phyloP scores from a whole-genome alignment of 2,329 filamentous ascomycete genomes.

The Capronia coronata region DNA sequence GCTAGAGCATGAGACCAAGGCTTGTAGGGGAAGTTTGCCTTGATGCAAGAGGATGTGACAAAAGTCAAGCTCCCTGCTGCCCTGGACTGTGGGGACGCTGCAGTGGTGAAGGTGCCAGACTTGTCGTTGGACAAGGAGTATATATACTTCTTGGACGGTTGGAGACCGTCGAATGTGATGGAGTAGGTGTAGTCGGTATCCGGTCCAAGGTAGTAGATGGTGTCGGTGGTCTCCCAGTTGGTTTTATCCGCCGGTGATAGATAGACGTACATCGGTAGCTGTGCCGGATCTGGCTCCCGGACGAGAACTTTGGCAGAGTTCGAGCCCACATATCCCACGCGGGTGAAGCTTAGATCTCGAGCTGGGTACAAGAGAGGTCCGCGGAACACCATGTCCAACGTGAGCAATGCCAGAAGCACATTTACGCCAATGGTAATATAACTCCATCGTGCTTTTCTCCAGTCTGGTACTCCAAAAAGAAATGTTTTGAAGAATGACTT shows the following conservation, averaged over 20 bases:
- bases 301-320: constrained; percentile 73
- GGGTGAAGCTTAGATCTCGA: constrained; percentile 73
- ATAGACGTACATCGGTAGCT: constrained; percentile 69
- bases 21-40: constrained; percentile 83
- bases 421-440: constrained; percentile 67
- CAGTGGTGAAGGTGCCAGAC: constrained; percentile 71
- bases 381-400: constrained; percentile 71
- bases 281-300: constrained; percentile 69
- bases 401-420: constrained; percentile 58
- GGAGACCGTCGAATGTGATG: constrained; percentile 60
- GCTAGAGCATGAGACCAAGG: constrained; percentile 74
- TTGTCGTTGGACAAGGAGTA: constrained; percentile 85
- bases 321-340: constrained; percentile 79
- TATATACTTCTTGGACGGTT: constrained; percentile 68
- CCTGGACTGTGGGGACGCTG: constrained; percentile 61
- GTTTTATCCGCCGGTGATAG: constrained; percentile 35
- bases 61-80: constrained; percentile 75
- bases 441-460: constrained; percentile 61
- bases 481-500: constrained; percentile 59
- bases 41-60: constrained; percentile 85
- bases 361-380: constrained; percentile 63
- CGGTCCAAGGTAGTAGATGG: constrained; percentile 60
- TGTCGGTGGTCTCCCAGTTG: constrained; percentile 58
- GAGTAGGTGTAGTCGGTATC: constrained; percentile 76
- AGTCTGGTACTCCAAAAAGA: constrained; percentile 68